These are phyloP conservation scores for Lunularia cruciata DNA, from an alignment of 225 moss, liverwort and hornwort species.

Conservation along the genomic window DNA sequence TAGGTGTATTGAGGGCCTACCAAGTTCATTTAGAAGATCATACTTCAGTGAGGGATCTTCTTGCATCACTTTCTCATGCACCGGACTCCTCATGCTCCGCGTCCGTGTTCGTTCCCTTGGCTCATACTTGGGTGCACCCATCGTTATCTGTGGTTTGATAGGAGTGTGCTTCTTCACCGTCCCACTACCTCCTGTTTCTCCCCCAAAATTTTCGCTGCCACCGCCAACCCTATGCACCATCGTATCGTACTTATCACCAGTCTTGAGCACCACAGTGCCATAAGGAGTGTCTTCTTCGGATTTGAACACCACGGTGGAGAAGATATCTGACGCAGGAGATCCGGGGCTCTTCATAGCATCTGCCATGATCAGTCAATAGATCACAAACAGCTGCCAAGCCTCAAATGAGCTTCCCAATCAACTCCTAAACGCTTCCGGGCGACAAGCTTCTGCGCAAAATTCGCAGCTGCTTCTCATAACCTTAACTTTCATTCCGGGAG, in stretches of 20 bases:
- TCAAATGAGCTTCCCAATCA: too few species aligned
- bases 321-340: conserved; percentile 64
- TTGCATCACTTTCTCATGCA: conserved; percentile 66
- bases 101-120: conserved; percentile 40
- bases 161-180: conserved; percentile 22
- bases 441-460: too few species aligned
- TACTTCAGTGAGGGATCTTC: conserved; percentile 95
- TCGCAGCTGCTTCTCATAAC: too few species aligned
- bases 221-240: conserved; percentile 66
- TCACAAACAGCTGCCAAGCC: too few species aligned
- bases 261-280: conserved; percentile 59
- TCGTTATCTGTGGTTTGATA: conserved; percentile 21
- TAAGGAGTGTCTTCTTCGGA: conserved; percentile 62
- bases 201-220: conserved; percentile 44
- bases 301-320: conserved; percentile 81
- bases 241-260: conserved; percentile 64
- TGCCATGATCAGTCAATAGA: conserved; percentile 10
- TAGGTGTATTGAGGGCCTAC: too few species aligned
- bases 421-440: too few species aligned
- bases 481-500: too few species aligned
- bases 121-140: conserved; percentile 33
- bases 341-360: conserved; percentile 17
- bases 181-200: conserved; percentile 30
- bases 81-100: conserved; percentile 53
- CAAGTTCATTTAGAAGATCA: conserved; percentile 90